These are phyloP conservation scores for Hordeum vulgare DNA, from an alignment of 176 grass and related monocot genomes.

Conservation along the genomic window DNA sequence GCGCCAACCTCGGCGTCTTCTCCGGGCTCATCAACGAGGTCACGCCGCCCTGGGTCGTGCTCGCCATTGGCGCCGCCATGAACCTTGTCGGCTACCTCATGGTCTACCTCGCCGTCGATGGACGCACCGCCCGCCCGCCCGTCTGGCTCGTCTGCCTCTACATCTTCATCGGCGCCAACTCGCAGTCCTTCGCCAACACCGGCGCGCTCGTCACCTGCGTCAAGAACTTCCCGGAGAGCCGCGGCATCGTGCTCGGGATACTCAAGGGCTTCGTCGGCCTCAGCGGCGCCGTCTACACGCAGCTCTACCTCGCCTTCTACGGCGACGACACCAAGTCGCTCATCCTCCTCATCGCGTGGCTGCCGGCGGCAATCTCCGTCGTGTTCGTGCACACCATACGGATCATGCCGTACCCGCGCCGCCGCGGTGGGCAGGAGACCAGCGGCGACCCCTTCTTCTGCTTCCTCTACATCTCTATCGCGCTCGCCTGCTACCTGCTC, in stretches of 20 bases:
- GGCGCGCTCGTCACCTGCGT: constrained; percentile 70
- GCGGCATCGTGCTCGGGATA: constrained; percentile 63
- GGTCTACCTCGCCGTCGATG: constrained; percentile 40
- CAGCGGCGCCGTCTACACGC: constrained; percentile 72
- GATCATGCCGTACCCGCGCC: constrained; percentile 28
- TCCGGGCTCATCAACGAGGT: constrained; percentile 37
- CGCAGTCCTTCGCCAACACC: constrained; percentile 83
- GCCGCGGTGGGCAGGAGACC: background rate
- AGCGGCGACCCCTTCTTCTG: constrained; percentile 4
- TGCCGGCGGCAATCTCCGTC: constrained; percentile 30
- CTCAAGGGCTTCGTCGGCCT: constrained; percentile 88
- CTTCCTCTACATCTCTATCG: constrained; percentile 27
- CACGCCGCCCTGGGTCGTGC: constrained; percentile 21
- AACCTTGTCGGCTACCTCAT: constrained; percentile 41
- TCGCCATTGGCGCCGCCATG: constrained; percentile 36
- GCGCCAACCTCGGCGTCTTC: constrained; percentile 36
- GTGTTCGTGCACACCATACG: constrained; percentile 25
- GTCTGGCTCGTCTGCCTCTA: constrained; percentile 72
- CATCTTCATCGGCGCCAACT: constrained; percentile 77
- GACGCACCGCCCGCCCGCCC: background rate
- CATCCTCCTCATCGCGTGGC: constrained; percentile 34
- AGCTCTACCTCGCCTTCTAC: constrained; percentile 74
- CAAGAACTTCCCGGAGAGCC: constrained; percentile 71
- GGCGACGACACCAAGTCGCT: constrained; percentile 18
- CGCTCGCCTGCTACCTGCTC: constrained; percentile 15